Evolutionary conservation across 345 rosid genomes (phyloP).

Genomic region (Schrenkiella parvula): DNA sequence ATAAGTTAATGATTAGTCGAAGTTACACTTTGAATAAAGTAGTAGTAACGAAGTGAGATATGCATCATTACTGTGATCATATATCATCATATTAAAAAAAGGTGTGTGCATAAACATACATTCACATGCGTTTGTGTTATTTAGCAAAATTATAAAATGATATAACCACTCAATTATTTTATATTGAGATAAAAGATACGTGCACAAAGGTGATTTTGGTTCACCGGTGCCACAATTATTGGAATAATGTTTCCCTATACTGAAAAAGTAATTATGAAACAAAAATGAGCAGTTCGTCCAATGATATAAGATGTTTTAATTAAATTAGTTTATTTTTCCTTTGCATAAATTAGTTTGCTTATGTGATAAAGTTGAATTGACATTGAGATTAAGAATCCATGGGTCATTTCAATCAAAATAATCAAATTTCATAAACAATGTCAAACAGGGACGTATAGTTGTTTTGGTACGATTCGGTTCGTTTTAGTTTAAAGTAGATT

Average conservation of each 20-base stretch:
- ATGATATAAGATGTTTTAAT: not conserved
- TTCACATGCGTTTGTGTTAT: not conserved
- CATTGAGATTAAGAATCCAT: constrained; percentile 7
- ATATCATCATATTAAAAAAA: not conserved
- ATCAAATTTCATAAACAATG: constrained; percentile 3
- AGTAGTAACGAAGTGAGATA: constrained; percentile 12
- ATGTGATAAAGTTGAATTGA: not conserved
- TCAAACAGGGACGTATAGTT: not conserved
- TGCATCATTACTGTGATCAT: constrained; percentile 8
- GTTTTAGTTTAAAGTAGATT: not conserved
- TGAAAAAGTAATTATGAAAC: not conserved
- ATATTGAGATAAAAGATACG: not conserved
- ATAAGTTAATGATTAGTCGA: constrained; percentile 5
- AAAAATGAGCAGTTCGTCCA: not conserved
- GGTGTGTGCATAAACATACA: not conserved
- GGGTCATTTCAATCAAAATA: not conserved
- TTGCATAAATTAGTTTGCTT: not conserved
- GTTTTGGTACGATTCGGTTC: not conserved
- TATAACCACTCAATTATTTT: not conserved
- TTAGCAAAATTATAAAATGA: not conserved
- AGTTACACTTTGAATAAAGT: constrained; percentile 19
- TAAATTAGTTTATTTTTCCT: not conserved
- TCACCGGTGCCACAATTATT: constrained; percentile 30
- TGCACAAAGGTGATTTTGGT: constrained; percentile 21
- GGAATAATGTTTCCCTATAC: not conserved